Conservation (phyloP, 2,329 filamentous ascomycete species). For the Pseudogymnoascus sp. region DNA sequence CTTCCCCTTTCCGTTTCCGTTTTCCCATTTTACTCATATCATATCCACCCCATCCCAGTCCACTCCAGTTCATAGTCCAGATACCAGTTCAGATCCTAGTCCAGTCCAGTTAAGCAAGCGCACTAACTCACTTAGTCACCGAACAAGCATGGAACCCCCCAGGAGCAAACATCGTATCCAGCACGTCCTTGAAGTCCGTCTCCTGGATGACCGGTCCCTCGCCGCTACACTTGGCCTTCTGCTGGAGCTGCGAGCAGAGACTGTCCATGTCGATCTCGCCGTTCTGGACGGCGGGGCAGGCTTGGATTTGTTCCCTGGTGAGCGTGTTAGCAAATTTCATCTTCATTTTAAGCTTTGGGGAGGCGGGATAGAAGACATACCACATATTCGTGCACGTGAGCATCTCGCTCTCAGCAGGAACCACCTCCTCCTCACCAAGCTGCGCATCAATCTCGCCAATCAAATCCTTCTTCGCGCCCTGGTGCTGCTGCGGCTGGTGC, state of each 20-base stretch:
- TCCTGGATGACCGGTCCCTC: slow-evolving; percentile 83
- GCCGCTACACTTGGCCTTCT: slow-evolving; percentile 93
- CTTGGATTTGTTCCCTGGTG: slow-evolving; percentile 79
- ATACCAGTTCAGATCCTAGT: background rate
- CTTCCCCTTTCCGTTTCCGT: background rate
- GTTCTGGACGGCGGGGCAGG: slow-evolving; percentile 77
- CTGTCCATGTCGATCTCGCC: slow-evolving; percentile 92
- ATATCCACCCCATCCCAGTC: background rate
- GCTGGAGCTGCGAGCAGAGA: slow-evolving; percentile 84
- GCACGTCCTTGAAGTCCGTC: slow-evolving; percentile 76
- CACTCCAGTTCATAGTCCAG: background rate
- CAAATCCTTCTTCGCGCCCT: slow-evolving; percentile 56
- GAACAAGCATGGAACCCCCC: background rate
- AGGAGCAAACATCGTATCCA: slow-evolving; percentile 1
- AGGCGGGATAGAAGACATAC: slow-evolving; percentile 55
- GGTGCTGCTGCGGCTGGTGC: background rate
- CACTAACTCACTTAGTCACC: background rate
- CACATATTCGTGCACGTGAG: slow-evolving; percentile 89
- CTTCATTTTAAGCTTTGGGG: too few species aligned
- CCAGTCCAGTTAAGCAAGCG: background rate
- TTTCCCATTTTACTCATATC: background rate
- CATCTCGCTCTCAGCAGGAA: slow-evolving; percentile 55
- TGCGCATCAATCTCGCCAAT: slow-evolving; percentile 74
- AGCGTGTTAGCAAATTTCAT: too few species aligned
- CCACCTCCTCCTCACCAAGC: slow-evolving; percentile 61